These are phyloP conservation scores for Psilocybe sp. DNA, from an alignment of 768 basidiomycete species.

Conservation along the genomic window DNA sequence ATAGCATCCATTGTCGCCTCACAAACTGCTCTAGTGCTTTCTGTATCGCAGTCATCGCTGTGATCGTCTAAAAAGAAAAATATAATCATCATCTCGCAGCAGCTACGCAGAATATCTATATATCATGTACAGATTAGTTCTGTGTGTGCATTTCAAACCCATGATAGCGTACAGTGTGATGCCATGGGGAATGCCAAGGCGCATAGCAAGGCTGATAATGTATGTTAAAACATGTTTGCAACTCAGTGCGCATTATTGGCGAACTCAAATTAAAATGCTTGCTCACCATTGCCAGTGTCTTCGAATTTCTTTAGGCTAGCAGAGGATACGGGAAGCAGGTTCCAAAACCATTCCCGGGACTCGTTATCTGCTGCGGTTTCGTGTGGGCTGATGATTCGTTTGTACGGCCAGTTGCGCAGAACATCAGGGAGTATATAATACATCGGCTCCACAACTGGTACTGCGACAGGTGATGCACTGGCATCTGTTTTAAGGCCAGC, in stretches of 20 bases:
- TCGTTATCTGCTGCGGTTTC: background rate
- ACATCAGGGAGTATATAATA: background rate
- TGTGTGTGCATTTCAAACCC: too few relatives aligned
- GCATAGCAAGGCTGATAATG: background rate
- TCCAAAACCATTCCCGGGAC: background rate
- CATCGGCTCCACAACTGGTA: background rate
- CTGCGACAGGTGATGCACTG: too few relatives aligned
- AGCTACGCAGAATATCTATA: slow-evolving; percentile 2
- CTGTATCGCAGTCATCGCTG: background rate
- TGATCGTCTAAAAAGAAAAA: slow-evolving; percentile 5
- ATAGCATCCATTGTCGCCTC: slow-evolving; percentile 4
- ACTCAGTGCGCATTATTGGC: background rate
- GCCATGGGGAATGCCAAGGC: slow-evolving; percentile 1
- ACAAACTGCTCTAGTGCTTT: background rate
- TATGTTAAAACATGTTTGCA: too few relatives aligned
- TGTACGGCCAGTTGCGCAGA: slow-evolving; percentile 1
- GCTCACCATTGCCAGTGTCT: slow-evolving; percentile 1
- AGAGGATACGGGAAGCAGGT: background rate
- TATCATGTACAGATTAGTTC: background rate
- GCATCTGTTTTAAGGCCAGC: too few relatives aligned
- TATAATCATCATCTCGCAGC: slow-evolving; percentile 2
- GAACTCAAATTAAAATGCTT: background rate
- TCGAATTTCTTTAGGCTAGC: background rate
- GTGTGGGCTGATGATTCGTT: background rate
- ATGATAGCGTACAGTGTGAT: background rate